Conservation (phyloP, 2,329 filamentous ascomycete genomes). For the Ophiostoma sp. region DNA sequence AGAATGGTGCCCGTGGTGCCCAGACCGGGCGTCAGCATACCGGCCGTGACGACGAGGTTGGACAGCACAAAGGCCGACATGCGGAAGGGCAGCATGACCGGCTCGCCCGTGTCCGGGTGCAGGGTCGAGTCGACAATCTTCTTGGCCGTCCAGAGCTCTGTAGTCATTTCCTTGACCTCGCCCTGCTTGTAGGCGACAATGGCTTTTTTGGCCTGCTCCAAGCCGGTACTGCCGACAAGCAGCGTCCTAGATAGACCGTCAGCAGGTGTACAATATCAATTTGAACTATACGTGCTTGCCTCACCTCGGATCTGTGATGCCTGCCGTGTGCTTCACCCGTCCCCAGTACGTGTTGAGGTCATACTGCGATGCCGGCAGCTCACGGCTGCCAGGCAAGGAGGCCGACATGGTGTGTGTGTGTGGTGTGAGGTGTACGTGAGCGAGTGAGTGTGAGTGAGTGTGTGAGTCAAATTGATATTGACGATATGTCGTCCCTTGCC, state of each 20-base stretch:
- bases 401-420: constrained; percentile 55
- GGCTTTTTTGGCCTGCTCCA: constrained; percentile 82
- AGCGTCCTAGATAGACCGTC: constrained; percentile 71
- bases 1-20: constrained; percentile 79
- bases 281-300: constrained; percentile 35
- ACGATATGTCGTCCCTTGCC: background rate
- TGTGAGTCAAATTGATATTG: background rate
- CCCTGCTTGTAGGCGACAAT: constrained; percentile 86
- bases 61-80: constrained; percentile 96
- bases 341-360: constrained; percentile 94
- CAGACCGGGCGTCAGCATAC: constrained; percentile 92
- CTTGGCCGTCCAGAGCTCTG: constrained; percentile 92
- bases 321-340: constrained; percentile 82
- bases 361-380: constrained; percentile 88
- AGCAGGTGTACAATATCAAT: background rate
- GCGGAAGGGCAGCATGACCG: constrained; percentile 90
- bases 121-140: constrained; percentile 96
- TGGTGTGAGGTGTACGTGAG: background rate
- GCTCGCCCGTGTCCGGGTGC: constrained; percentile 91
- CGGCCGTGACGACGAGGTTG: constrained; percentile 90
- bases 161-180: constrained; percentile 75
- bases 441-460: background rate
- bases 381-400: constrained; percentile 67
- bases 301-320: constrained; percentile 94
- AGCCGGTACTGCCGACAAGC: constrained; percentile 71